Evolutionary conservation across 352 stramenopile species (phyloP), one percentile per base, ranked within the genome.

Genomic region (Saprolegnia diclina): DNA sequence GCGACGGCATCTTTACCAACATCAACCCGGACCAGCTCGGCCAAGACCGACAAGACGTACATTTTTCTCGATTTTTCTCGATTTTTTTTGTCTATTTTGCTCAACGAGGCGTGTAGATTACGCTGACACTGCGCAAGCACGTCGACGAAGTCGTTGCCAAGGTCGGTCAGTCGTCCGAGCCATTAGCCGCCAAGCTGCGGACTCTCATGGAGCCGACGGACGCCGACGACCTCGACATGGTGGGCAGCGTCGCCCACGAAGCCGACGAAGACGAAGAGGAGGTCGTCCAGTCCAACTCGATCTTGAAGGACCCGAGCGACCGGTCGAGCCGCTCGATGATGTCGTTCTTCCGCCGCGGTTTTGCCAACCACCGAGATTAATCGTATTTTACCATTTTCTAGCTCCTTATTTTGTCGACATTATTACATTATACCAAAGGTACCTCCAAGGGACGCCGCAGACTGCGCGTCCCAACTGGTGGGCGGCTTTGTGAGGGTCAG

Each of bases 81-180:
- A 2, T 29, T 14, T n/a, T 18, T 21, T 19, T 38, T 24, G 53
- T 22, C 40, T 29, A n/a, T n/a, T 21, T 19, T 38, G 19, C 52
- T 18, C 35, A 19, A 72, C 44, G 52, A 42, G 38, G 48, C 38
- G 19, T n/a, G 14, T 59, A 88, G 80, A 91, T 94, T 62, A 82
- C 83, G 9, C 77, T 74, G 3, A 71, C 92, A 10, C 75, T 81
- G 7, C 73, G 85, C 64, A 92, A 94, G 66, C 91, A 95, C 62
- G 63, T 94, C 16, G 73, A 77, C 13, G 77, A 84, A 54, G 90
- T 95, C 62, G 83, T 82, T 44, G 85, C 81, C 35, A 89, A 89
- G 40, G 66, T 71, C 26, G 48, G 24, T 4, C 19, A 29, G n/a
- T 53, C 57, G 40, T 66, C 57, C 40, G 57, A 53, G 44, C 32